phyloP scores from a whole-genome alignment of 2,329 filamentous ascomycete genomes.

The Simplicillium sp. region DNA sequence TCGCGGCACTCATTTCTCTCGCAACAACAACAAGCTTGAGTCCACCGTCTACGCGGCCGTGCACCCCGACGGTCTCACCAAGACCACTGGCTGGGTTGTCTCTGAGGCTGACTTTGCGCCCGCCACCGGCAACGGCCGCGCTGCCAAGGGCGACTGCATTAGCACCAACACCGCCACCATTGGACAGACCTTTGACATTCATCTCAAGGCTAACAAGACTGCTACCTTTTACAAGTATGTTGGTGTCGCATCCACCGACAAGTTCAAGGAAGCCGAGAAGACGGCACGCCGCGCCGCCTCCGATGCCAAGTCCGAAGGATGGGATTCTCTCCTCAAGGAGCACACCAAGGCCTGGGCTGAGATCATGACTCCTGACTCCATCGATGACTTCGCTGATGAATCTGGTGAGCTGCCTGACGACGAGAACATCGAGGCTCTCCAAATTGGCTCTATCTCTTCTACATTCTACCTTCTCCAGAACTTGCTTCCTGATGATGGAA shows the following conservation, averaged over 20 bases:
- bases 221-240: slow-evolving; percentile 56
- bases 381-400: slow-evolving; percentile 51
- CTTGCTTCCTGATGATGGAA: slow-evolving; percentile 26
- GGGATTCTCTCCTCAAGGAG: slow-evolving; percentile 38
- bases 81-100: slow-evolving; percentile 40
- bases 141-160: slow-evolving; percentile 32
- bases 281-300: slow-evolving; percentile 46
- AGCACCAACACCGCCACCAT: slow-evolving; percentile 53
- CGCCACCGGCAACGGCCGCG: slow-evolving; percentile 30
- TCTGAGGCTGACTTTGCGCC: slow-evolving; percentile 28
- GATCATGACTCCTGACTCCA: slow-evolving; percentile 49
- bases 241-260: slow-evolving; percentile 59
- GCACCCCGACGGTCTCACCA: slow-evolving; percentile 52
- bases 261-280: slow-evolving; percentile 46
- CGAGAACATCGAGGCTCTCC: slow-evolving; percentile 41
- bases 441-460: slow-evolving; percentile 43
- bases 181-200: slow-evolving; percentile 47
- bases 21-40: slow-evolving; percentile 32
- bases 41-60: slow-evolving; percentile 58
- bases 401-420: slow-evolving; percentile 49
- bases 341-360: slow-evolving; percentile 54
- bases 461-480: slow-evolving; percentile 48
- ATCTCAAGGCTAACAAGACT: slow-evolving; percentile 39
- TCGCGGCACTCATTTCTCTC: no score
- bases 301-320: slow-evolving; percentile 38